A percentile compares a stretch with the other conserved stretches of the same genome.
Conservation (phyloP, 768 basidiomycete genomes). For the Leccinum uliginosum region DNA sequence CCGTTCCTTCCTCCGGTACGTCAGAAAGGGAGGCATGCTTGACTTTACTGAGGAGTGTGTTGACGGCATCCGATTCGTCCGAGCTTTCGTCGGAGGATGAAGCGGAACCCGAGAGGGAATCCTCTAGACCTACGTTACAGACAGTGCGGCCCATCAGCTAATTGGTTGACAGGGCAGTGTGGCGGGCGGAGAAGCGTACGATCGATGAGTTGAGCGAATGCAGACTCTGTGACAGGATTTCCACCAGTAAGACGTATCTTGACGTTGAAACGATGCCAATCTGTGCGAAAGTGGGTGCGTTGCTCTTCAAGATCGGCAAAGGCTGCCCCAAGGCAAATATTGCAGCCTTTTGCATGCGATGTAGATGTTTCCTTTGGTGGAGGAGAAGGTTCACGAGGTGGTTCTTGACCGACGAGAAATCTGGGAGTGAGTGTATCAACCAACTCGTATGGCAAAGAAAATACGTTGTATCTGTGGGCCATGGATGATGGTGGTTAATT, state of each 20-base stretch:
- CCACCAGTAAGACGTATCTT: conserved; percentile 71
- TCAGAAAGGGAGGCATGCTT: conserved; percentile 43
- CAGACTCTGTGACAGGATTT: conserved; percentile 57
- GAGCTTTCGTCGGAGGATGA: conserved; percentile 57
- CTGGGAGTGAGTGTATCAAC: conserved; percentile 69
- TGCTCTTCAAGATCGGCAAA: conserved; percentile 82
- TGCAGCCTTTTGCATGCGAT: conserved; percentile 52
- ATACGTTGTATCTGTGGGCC: conserved; percentile 53
- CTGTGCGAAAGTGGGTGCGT: conserved; percentile 81
- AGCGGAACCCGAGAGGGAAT: conserved; percentile 90
- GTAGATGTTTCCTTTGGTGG: conserved; percentile 27
- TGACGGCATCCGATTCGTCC: conserved; percentile 63
- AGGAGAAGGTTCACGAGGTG: conserved; percentile 30
- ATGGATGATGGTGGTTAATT: conserved; percentile 6
- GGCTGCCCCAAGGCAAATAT: conserved; percentile 60
- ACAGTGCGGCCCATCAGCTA: background rate
- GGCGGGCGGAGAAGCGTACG: conserved; percentile 43
- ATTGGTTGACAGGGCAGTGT: background rate
- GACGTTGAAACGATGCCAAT: conserved; percentile 99
- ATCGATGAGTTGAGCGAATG: conserved; percentile 77
- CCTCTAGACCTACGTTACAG: conserved; percentile 55
- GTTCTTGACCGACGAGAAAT: conserved; percentile 44
- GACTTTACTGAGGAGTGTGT: conserved; percentile 60
- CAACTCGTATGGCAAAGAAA: conserved; percentile 65
- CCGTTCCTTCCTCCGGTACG: conserved; percentile 37